These are phyloP conservation scores for Rutstroemia sp. DNA, from an alignment of 2,329 filamentous ascomycete species.

Conservation along the genomic window DNA sequence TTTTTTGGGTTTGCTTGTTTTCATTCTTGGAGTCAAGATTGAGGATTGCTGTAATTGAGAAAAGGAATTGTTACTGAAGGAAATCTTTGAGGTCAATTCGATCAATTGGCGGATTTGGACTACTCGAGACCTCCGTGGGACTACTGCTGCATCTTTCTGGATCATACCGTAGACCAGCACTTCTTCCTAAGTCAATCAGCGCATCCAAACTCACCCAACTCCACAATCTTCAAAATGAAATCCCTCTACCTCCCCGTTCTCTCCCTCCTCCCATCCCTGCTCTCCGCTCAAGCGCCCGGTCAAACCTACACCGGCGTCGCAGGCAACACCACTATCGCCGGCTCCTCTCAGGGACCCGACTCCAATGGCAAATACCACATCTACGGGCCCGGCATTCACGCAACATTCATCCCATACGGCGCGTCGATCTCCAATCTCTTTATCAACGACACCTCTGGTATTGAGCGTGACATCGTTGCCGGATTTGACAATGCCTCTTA, in stretches of 20 bases:
- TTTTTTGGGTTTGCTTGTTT: no score
- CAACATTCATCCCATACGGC: conserved; percentile 66
- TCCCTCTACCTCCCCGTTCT: not conserved
- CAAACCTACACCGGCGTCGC: conserved; percentile 20
- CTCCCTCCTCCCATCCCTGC: conserved; percentile 7
- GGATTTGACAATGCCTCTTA: conserved; percentile 71
- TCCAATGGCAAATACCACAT: conserved; percentile 66
- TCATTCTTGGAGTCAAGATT: no score
- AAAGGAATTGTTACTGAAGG: no score
- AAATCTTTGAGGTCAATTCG: no score
- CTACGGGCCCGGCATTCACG: conserved; percentile 56
- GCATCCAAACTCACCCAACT: no score
- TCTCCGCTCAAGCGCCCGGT: conserved; percentile 17
- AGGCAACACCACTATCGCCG: conserved; percentile 22
- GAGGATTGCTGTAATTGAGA: no score
- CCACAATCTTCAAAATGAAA: not conserved
- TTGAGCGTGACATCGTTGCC: conserved; percentile 62
- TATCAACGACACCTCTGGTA: conserved; percentile 60
- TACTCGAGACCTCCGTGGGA: no score
- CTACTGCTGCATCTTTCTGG: no score
- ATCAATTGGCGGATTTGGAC: no score
- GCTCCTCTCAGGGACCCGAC: conserved; percentile 35
- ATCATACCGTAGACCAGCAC: no score
- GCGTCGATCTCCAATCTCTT: conserved; percentile 66
- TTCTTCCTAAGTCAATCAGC: no score